Evolutionary conservation across 83 land plant species (phyloP), one percentile per base, ranked within the genome.

Genomic region (Picea engelmannii): DNA sequence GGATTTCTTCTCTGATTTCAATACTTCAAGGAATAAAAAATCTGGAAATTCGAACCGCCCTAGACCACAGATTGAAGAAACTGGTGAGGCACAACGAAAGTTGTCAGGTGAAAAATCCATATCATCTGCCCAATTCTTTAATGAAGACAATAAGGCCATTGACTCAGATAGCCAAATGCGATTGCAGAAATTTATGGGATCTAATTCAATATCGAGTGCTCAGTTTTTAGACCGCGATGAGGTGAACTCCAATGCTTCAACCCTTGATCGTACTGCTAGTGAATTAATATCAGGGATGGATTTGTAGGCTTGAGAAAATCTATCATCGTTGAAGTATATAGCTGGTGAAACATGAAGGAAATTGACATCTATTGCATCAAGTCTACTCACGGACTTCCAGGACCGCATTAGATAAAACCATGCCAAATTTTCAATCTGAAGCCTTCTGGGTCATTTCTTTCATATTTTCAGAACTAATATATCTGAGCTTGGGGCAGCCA

Each of bases 91-190:
- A 35, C 35, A 35, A 35, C 84, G 83, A 88, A 96, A 96, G 82
- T 96, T 96, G 83, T 90, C 96, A 27, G 94, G 92, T 91, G 99
- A 96, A 40, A 96, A 96, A 79, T 93, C 99, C 5, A 96, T 96
- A 66, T 96, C 99, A 47, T 96, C 98, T 23, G 88, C 96, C 23
- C 99, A 96, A 81, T 96, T 84, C 79, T 96, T 93, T 86, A 93
- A 93, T 25, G 92, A 96, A 79, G 94, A 90, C 76, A 87, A 80
- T 79, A 92, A 86, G 64, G 82, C 85, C 27, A 74, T 62, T 31
- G 99, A 92, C 21, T 76, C 66, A 1, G 93, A 92, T 21, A 83
- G 88, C 82, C 90, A 90, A 63, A 85, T 84, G 25, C 86, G 98
- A 60, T 78, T 96, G 78, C 92, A 95, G 84, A 96, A 96, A 81